phyloP scores from a whole-genome alignment of 2,329 filamentous ascomycete species.

The Septoria petroselini region DNA sequence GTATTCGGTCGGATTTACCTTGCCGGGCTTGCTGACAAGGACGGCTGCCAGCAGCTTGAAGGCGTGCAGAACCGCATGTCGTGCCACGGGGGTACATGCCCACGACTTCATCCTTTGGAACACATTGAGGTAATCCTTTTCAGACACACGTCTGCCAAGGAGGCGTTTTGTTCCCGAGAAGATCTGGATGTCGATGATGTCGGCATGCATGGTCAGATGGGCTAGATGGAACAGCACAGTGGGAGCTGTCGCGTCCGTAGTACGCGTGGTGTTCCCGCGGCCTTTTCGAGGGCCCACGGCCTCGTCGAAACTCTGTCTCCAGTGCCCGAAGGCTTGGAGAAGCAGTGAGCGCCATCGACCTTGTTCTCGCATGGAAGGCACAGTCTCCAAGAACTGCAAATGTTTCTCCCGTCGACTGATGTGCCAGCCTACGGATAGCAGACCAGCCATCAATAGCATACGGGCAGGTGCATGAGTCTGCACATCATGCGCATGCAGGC shows the following conservation, averaged over 20 bases:
- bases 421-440: slow-evolving; percentile 91
- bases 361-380: slow-evolving; percentile 73
- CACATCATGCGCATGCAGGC: slow-evolving; percentile 75
- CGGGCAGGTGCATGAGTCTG: slow-evolving; percentile 87
- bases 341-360: slow-evolving; percentile 86
- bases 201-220: slow-evolving; percentile 94
- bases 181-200: slow-evolving; percentile 92
- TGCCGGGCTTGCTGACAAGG: slow-evolving; percentile 53
- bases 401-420: slow-evolving; percentile 94
- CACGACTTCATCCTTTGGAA: slow-evolving; percentile 80
- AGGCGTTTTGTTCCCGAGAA: slow-evolving; percentile 81
- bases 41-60: slow-evolving; percentile 80
- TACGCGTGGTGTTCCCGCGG: slow-evolving; percentile 32
- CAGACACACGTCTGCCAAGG: slow-evolving; percentile 76
- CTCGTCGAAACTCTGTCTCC: slow-evolving; percentile 85
- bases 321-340: slow-evolving; percentile 82
- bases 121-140: slow-evolving; percentile 73
- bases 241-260: slow-evolving; percentile 52
- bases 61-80: slow-evolving; percentile 86
- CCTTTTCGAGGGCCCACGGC: slow-evolving; percentile 57
- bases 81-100: slow-evolving; percentile 79
- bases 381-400: slow-evolving; percentile 78
- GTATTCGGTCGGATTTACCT: slow-evolving; percentile 37
- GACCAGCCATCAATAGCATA: slow-evolving; percentile 84
- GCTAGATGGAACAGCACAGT: slow-evolving; percentile 86